Base-by-base conservation (phyloP, 2,329 filamentous ascomycete genomes). In the Penicillium sp. region DNA sequence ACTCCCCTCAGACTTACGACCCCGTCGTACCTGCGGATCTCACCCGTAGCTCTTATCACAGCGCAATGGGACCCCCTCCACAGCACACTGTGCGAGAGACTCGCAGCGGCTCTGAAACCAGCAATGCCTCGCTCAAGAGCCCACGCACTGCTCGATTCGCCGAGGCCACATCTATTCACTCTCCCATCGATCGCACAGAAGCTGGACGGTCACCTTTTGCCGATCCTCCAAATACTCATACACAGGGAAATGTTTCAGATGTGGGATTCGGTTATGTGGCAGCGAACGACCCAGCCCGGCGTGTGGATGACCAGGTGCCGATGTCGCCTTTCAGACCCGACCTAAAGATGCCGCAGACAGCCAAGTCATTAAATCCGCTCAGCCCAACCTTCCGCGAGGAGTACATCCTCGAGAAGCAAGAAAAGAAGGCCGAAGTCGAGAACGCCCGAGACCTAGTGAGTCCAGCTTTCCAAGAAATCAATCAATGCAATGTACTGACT, bases 301-400 rank as follows among this genome's bases (percentile, higher is more conserved):
- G 76, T 76, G 78, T 72, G 66, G 67, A 63, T 11, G 64, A 70
- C 68, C 86, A 82, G 56, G 83, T 83, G 79, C 84, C 90, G 49
- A 87, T 82, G 65, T 88, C 89, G 18, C 90, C 90, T 7, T 82
- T 96, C 65, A 96, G 94, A 81, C 96, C 91, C 74, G 92, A 91
- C 50, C 82, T 97, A 80, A 96, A 84, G 77, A 86, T 89, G 16
- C 92, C 93, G 4, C 91, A 91, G 18, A 93, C 91, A 4, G 90
- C 83, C 27, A 83, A 87, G 66, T 84, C 82, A 58, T 76, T 92
- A 61, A 94, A 93, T 72, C 89, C 90, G 18, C 77, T 96, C 61
- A 97, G 91, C 75, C 92, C 93, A 38, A 97, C 92, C 0, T 97
- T 97, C 73, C 82, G 84, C 47, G 90, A 97, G 76, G 93, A 97